Evolutionary conservation across 768 basidiomycete species (phyloP).

Genomic region (Kockovaella imperatae): DNA sequence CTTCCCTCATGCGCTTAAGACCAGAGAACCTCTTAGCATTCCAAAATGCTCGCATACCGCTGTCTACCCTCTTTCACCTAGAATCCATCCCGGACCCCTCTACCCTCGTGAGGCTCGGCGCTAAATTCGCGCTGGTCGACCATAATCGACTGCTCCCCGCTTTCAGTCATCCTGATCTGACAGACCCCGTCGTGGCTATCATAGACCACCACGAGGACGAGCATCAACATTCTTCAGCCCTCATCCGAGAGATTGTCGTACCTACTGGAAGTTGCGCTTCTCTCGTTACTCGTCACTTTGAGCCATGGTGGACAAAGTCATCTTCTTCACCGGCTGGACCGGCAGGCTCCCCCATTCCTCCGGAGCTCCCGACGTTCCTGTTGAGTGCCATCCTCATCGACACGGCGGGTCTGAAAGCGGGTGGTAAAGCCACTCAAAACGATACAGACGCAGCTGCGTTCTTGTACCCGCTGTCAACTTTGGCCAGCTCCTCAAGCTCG

Average conservation of each 20-base stretch:
- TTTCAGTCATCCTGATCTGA: constrained; percentile 28
- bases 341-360: constrained; percentile 45
- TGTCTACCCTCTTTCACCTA: constrained; percentile 44
- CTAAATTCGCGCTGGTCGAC: constrained; percentile 74
- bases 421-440: constrained; percentile 63
- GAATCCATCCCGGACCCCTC: constrained; percentile 17
- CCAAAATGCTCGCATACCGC: constrained; percentile 47
- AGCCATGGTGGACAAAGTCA: constrained; percentile 33
- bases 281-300: constrained; percentile 54
- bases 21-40: constrained; percentile 81
- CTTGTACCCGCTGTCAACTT: constrained; percentile 57
- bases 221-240: constrained; percentile 52
- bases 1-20: constrained; percentile 65
- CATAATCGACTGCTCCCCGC: constrained; percentile 63
- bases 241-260: constrained; percentile 58
- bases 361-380: constrained; percentile 68
- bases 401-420: constrained; percentile 60
- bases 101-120: constrained; percentile 47
- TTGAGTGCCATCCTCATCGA: constrained; percentile 77
- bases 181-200: constrained; percentile 59
- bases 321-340: constrained; percentile 6
- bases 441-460: constrained; percentile 61
- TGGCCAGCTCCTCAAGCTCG: constrained; percentile 29
- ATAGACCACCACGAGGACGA: constrained; percentile 94
- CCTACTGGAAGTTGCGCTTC: constrained; percentile 70